These are phyloP conservation scores for Hirsutella thompsonii DNA, from an alignment of 2,329 filamentous ascomycete genomes.

Conservation along the genomic window DNA sequence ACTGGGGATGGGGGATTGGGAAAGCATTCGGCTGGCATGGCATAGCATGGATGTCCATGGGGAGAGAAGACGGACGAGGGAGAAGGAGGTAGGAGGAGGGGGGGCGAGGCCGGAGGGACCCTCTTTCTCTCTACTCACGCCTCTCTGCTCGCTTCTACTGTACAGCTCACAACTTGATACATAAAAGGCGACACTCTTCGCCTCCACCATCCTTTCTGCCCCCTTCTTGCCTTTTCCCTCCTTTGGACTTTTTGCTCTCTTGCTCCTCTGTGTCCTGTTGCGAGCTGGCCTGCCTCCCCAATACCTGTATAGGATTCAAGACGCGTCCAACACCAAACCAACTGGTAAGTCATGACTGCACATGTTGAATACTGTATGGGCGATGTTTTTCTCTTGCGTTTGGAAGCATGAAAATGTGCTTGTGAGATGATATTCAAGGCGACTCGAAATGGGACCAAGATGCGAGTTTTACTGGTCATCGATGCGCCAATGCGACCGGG, in stretches of 20 bases:
- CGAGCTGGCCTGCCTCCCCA: constrained; percentile 14
- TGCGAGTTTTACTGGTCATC: too few relatives aligned
- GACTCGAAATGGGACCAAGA: too few relatives aligned
- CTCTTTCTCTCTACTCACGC: constrained; percentile 3
- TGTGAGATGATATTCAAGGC: too few relatives aligned
- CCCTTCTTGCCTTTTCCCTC: constrained; percentile 9
- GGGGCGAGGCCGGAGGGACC: neutral
- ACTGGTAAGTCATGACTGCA: constrained; percentile 12
- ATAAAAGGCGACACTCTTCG: constrained; percentile 8
- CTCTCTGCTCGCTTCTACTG: neutral
- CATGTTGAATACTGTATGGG: too few relatives aligned
- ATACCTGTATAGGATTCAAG: constrained; percentile 9
- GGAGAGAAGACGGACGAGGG: neutral
- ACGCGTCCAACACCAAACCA: constrained; percentile 5
- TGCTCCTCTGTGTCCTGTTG: constrained; percentile 12
- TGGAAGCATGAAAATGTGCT: too few relatives aligned
- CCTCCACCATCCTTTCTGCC: constrained; percentile 6
- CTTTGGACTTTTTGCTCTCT: constrained; percentile 12
- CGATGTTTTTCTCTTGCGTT: neutral
- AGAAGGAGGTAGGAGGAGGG: neutral
- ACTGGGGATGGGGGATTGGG: too few relatives aligned
- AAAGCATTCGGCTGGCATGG: too few relatives aligned
- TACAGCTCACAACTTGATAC: too few relatives aligned
- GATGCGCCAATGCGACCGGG: too few relatives aligned
- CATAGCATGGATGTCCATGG: too few relatives aligned